Conservation (phyloP, 1,139 yeast species). For the Candida sanyaensis region DNA sequence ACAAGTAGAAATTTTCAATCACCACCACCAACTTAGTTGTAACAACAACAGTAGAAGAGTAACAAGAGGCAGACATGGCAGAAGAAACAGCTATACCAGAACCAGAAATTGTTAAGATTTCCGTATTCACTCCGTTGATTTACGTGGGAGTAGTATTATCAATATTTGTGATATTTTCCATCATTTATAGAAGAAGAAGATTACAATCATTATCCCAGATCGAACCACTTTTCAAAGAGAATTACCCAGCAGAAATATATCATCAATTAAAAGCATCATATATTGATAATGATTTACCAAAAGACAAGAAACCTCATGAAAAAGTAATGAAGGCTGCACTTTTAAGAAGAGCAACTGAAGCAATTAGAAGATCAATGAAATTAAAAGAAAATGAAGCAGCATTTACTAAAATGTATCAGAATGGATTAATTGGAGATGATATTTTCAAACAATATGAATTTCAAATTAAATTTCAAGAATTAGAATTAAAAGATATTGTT, state of each 20-base stretch:
- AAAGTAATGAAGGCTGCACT: constrained; percentile 86
- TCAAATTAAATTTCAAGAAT: constrained; percentile 74
- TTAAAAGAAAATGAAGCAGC: constrained; percentile 73
- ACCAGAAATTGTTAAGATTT: constrained; percentile 43
- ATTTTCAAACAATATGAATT: constrained; percentile 77
- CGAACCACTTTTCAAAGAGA: constrained; percentile 72
- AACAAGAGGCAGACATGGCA: constrained; percentile 8
- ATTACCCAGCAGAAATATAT: constrained; percentile 67
- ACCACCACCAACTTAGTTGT: not conserved
- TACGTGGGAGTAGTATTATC: constrained; percentile 73
- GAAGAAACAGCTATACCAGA: constrained; percentile 15
- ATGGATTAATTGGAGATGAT: constrained; percentile 90
- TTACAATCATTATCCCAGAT: constrained; percentile 53
- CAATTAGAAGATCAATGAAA: constrained; percentile 64
- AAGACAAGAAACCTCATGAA: constrained; percentile 64
- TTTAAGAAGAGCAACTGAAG: constrained; percentile 72
- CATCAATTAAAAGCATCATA: constrained; percentile 53
- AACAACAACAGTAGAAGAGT: not conserved
- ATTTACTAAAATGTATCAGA: constrained; percentile 72
- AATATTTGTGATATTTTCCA: constrained; percentile 74
- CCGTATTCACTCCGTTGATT: constrained; percentile 83
- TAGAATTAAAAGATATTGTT: constrained; percentile 80
- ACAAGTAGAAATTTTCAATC: not conserved
- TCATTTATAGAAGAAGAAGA: constrained; percentile 65
- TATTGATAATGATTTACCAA: constrained; percentile 38